Evolutionary conservation across 352 stramenopile genomes (phyloP), one percentile per base, ranked within the genome.

Genomic region (Phytophthora pini): DNA sequence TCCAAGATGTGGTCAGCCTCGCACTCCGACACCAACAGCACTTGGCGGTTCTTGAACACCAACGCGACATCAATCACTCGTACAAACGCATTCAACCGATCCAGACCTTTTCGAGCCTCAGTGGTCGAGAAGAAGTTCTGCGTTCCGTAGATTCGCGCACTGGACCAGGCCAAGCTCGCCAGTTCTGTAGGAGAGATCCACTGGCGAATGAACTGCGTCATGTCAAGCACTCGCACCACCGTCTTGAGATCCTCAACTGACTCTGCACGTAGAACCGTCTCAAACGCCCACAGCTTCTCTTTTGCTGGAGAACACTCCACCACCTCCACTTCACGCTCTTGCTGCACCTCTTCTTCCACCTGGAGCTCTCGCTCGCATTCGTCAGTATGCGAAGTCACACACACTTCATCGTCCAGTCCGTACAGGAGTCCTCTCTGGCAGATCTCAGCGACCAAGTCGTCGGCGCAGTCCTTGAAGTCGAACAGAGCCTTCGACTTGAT

Each of bases 331-430:
- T 84, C 68, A 0, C 45, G 12, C n/a, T 81, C 51, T 15, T 76
- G 52, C 44, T 88, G 58, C 17, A 76, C 47, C 32, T 87, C 77
- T 31, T 87, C 67, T 47, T 89, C 62, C 11, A 86, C 50, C 17
- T 87, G 78, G n/a, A 89, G 34, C 59, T 90, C 78, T 11, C 76
- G 77, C 58, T 89, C 81, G 11, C 76, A 89, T 45, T 90, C 72
- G 39, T 84, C 72, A 13, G 56, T 73, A 44, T 84, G 81, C 0
- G 66, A 52, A 15, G 67, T 80, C 17, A 83, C 55, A 5, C 81
- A 64, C 0, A 88, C 59, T 52, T 73, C 70, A 31, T 82, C 63
- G 17, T 89, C 71, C 10, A 78, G 40, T 67, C 76, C 77, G 47
- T 68, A 89, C 7, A 20, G 24, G 7, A 26, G 29, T 3, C 67